Base-by-base conservation (phyloP, 305 asterid genomes). In the Euphrasia arctica region DNA sequence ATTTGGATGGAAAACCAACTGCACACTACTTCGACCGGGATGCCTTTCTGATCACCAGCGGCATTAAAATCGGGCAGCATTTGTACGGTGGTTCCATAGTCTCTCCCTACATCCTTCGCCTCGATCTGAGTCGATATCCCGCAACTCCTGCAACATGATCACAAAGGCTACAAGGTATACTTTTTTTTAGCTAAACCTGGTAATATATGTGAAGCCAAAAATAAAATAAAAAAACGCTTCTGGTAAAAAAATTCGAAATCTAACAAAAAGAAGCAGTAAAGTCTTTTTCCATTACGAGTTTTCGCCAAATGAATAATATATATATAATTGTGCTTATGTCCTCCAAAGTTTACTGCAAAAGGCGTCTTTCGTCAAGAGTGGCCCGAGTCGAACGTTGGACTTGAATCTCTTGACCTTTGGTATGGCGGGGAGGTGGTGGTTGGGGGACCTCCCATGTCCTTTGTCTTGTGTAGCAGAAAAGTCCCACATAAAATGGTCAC, bases 391-490 rank as follows among this genome's bases (percentile, higher is more conserved):
- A 52, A 0, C 70, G 50, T 54, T 0, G 80, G 71, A 67, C 74
- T 72, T 49, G 65, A 27, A 10, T 57, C 70, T 18, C 43, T 2
- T 2, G 80, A 65, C 12, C 67, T 65, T 31, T 67, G 74, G 60
- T 70, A 75, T 0, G 73, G 42, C 0, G 79, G 75, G 14, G 77
- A 66, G 2, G 72, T 1, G 27, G 43, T 11, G 13, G 47, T 45
- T 3, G 77, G 69, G 8, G 72, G 49, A 18, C 69, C 62, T 72
- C 92, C 98, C 95, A 91, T 74, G 70, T 91, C 95, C 71, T 67
- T 83, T 3, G 98, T 91, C 75, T 85, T 89, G 79, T 92, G 97
- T 3, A 92, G 89, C 58, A 92, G 91, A 71, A 89, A 92, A 49
- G 91, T 87, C 49, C 97, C 98, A n/a, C 87, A 70, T 2, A 91